A percentile compares a stretch with the other conserved stretches of the same genome.
Conservation (phyloP, 768 basidiomycete species). For the Glaciozyma antarctica region DNA sequence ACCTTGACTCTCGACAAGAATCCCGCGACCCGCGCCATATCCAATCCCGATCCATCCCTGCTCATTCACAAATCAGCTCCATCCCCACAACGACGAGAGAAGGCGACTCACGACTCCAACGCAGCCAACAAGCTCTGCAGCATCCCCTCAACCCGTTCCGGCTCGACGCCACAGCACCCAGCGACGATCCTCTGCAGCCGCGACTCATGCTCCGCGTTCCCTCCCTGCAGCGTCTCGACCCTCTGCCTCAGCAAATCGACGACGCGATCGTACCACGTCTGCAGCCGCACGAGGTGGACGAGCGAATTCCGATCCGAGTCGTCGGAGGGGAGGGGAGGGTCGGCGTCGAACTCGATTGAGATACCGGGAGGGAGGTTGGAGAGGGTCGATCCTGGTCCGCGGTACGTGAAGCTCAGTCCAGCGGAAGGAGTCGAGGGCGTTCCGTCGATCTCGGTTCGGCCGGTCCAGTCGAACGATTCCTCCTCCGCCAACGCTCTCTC, state of each 20-base stretch:
- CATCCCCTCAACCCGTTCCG: slow-evolving; percentile 87
- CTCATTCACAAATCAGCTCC: neutral
- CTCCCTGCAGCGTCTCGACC: slow-evolving; percentile 61
- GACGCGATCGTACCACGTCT: slow-evolving; percentile 71
- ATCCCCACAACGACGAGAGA: neutral
- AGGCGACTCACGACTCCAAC: slow-evolving; percentile 47
- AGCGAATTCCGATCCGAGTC: slow-evolving; percentile 44
- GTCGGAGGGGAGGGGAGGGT: slow-evolving; percentile 57
- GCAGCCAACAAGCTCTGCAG: slow-evolving; percentile 74
- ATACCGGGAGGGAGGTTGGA: slow-evolving; percentile 57
- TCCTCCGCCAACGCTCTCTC: slow-evolving; percentile 68
- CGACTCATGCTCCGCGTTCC: slow-evolving; percentile 71
- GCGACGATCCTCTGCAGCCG: slow-evolving; percentile 79
- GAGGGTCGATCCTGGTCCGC: slow-evolving; percentile 60
- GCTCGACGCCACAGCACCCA: slow-evolving; percentile 71
- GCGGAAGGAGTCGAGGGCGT: slow-evolving; percentile 37
- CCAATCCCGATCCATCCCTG: slow-evolving; percentile 70
- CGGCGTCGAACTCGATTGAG: slow-evolving; percentile 55
- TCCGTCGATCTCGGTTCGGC: slow-evolving; percentile 51
- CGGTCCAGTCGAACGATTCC: slow-evolving; percentile 80
- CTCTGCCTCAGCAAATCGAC: slow-evolving; percentile 63
- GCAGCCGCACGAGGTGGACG: slow-evolving; percentile 63
- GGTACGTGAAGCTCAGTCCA: slow-evolving; percentile 54
- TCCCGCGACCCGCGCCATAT: slow-evolving; percentile 73
- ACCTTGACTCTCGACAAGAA: slow-evolving; percentile 74